A percentile compares a stretch with the other conserved stretches of the same genome.
phyloP scores from a whole-genome alignment of 179 eudicot species.

The Drosera spatulata region DNA sequence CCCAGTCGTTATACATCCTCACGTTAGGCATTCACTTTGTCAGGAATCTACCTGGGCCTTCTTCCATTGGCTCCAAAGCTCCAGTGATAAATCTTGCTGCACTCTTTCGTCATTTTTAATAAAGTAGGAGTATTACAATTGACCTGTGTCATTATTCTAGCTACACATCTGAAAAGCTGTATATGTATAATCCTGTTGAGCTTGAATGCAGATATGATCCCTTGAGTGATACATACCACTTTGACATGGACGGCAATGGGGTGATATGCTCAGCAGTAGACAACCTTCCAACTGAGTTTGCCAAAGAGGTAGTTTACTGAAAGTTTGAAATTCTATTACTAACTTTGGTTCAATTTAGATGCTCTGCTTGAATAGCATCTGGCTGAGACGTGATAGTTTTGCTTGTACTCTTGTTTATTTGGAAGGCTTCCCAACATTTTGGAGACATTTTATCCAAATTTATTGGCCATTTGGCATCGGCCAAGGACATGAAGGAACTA shows the following conservation, averaged over 20 bases:
- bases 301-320: conserved; percentile 66
- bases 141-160: no score
- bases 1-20: no score
- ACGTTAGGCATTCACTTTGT: no score
- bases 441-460: conserved; percentile 78
- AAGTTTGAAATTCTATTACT: no score
- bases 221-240: conserved; percentile 45
- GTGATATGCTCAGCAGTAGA: conserved; percentile 84
- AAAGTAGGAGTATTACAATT: no score
- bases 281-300: conserved; percentile 96
- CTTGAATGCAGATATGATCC: conserved; percentile 59
- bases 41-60: no score
- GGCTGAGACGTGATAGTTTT: neutral
- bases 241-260: conserved; percentile 79
- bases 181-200: no score
- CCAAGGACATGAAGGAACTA: conserved; percentile 31
- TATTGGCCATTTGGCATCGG: conserved; percentile 58
- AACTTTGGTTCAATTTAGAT: neutral
- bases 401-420: conserved; percentile 5
- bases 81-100: no score
- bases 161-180: no score
- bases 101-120: no score
- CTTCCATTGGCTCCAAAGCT: no score
- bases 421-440: conserved; percentile 94
- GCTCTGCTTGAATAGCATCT: neutral